Evolutionary conservation across 306 rosid genomes (phyloP).

Genomic region (Cucumis cinereus): DNA sequence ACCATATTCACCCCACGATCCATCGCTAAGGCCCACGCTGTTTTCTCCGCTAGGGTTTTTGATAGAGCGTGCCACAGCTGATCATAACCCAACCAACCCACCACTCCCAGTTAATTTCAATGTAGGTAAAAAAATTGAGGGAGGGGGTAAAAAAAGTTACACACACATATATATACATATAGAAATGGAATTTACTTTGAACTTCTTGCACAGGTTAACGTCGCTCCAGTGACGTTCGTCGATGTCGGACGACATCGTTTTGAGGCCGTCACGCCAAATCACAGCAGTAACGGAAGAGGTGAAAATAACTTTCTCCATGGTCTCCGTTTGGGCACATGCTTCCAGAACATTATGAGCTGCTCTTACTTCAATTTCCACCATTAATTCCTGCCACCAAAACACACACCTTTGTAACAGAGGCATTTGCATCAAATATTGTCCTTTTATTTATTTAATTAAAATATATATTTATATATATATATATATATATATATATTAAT

Average conservation of each 20-base stretch:
- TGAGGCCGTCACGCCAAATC: constrained; percentile 17
- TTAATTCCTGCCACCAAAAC: constrained; percentile 21
- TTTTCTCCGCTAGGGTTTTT: constrained; percentile 19
- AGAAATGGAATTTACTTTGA: constrained; percentile 7
- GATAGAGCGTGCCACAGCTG: constrained; percentile 32
- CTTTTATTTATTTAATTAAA: background rate
- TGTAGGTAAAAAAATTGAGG: no score
- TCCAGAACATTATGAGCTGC: constrained; percentile 36
- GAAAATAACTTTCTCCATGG: constrained; percentile 20
- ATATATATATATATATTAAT: no score
- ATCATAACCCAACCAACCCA: background rate
- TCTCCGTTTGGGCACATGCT: constrained; percentile 28
- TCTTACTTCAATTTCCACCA: constrained; percentile 25
- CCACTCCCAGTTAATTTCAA: background rate
- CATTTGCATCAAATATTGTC: background rate
- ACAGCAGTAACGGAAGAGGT: constrained; percentile 26
- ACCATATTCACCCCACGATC: constrained; percentile 30
- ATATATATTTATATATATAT: no score
- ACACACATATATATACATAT: no score
- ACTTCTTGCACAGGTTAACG: constrained; percentile 20
- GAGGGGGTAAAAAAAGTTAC: background rate
- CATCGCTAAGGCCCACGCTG: constrained; percentile 28
- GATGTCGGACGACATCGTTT: constrained; percentile 5
- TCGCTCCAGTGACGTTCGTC: constrained; percentile 27
- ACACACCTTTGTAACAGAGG: background rate